Percentiles rank a stretch among this genome's conserved stretches.
phyloP scores from a whole-genome alignment of 1,284 basidiomycete genomes.

The Leccinum pseudoinsigne region DNA sequence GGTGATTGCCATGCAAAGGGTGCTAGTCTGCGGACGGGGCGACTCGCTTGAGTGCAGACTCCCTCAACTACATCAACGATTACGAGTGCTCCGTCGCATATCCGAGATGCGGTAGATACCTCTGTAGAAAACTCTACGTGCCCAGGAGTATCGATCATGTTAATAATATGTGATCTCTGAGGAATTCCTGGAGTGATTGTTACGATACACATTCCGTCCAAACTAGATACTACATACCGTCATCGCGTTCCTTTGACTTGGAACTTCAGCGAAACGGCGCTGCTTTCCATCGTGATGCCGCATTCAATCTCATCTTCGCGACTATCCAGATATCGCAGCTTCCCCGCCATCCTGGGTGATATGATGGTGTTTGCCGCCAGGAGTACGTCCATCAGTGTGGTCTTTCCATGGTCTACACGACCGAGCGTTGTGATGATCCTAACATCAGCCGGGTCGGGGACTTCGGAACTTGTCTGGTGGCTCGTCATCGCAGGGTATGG shows the following conservation, averaged over 20 bases:
- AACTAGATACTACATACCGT: conserved; percentile 39
- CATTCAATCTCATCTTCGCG: conserved; percentile 97
- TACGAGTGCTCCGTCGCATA: conserved; percentile 96
- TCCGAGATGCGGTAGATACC: conserved; percentile 90
- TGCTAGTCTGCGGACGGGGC: background rate
- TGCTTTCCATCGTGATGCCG: conserved; percentile 99
- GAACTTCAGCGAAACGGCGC: conserved; percentile 87
- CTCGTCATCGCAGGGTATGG: conserved; percentile 20
- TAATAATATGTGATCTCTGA: conserved; percentile 74
- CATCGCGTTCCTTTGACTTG: conserved; percentile 63
- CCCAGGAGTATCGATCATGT: conserved; percentile 98
- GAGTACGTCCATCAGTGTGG: conserved; percentile 95
- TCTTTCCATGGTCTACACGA: conserved; percentile 92
- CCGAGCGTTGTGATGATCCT: conserved; percentile 82
- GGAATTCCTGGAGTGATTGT: conserved; percentile 47
- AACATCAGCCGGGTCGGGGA: conserved; percentile 56
- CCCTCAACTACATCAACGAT: conserved; percentile 99
- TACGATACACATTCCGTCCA: conserved; percentile 20
- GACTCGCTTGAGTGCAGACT: conserved; percentile 90
- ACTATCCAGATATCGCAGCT: conserved; percentile 94
- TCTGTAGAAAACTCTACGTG: conserved; percentile 99
- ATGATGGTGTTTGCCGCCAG: conserved; percentile 99
- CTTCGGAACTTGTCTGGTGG: conserved; percentile 28
- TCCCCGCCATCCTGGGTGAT: conserved; percentile 92
- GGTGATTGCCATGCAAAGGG: background rate